Evolutionary conservation across 192 early-diverging fungal species (phyloP), one percentile per base, ranked within the genome.

Genomic region (Coemansia sp.): DNA sequence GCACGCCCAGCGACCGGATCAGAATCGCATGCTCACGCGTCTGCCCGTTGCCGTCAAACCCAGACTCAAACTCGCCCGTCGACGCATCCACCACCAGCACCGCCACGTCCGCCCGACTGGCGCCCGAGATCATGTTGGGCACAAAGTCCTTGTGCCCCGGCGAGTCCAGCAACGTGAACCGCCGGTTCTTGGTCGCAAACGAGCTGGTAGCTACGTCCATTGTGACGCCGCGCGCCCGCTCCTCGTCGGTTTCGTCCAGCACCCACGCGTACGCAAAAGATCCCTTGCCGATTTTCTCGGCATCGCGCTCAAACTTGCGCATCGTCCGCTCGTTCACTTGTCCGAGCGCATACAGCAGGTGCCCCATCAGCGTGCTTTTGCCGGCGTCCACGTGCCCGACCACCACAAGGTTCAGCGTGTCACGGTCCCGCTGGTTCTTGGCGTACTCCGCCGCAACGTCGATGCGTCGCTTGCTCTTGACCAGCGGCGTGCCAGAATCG

Each of bases 181-280:
- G 70, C 18, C 87, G 81, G 27, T 88, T 61, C 18, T 65, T 55
- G 1, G 95, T 99, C 62, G 90, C 84, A 69, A 99, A 99, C 55
- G 87, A 82, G 25, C 82, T 89, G 46, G 93, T 88, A 19, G 91
- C 97, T 55, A 98, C 84, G 60, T 99, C 95, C 81, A 98, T 99
- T 0, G 97, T 99, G 41, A 99, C 93, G 18, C 97, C 97, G 30
- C 91, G 67, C 42, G 69, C 55, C 25, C 80, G 82, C 71, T 99
- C 97, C 72, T 99, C 94, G 4, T 87, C 95, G 6, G 93, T 96
- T 55, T 92, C 92, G 71, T 98, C 97, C 60, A 99, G 67, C 5
- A 98, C 94, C 97, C 97, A 99, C 1, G 97, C 97, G 78, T 81
- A 98, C 4, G 89, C 88, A 84, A 99, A 99, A 0, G 93, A 95